These are phyloP conservation scores for Hsuehochloa calcarea DNA, from an alignment of 176 grass and related monocot genomes.

Conservation along the genomic window DNA sequence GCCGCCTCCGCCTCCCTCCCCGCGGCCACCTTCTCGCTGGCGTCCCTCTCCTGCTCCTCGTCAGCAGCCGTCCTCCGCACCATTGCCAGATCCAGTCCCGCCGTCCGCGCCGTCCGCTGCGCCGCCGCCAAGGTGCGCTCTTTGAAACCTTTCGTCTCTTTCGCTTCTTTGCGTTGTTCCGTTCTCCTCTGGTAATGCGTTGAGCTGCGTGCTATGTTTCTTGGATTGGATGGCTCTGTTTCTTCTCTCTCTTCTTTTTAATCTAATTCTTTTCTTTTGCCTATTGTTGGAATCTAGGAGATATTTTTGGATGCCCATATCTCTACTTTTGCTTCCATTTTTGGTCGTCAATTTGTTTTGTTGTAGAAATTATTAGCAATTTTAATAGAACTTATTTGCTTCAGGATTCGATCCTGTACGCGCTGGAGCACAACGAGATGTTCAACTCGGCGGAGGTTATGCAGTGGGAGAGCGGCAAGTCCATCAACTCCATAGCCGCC, in stretches of 20 bases:
- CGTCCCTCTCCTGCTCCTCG: neutral
- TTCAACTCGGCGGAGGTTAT: constrained; percentile 51
- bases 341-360: too few species aligned
- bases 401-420: constrained; percentile 20
- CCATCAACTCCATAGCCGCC: constrained; percentile 58
- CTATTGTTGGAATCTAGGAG: too few species aligned
- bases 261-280: neutral
- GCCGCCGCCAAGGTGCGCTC: constrained; percentile 4
- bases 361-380: neutral
- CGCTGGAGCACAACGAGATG: constrained; percentile 31
- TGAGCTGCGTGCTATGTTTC: neutral
- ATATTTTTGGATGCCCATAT: neutral
- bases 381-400: neutral
- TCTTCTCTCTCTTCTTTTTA: too few species aligned
- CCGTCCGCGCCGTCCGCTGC: neutral
- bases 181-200: neutral
- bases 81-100: neutral
- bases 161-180: neutral
- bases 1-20: neutral
- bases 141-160: neutral
- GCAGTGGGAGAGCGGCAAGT: constrained; percentile 82
- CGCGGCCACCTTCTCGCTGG: neutral
- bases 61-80: neutral
- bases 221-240: neutral
- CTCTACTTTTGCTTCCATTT: neutral